Percentiles rank a stretch among this genome's conserved stretches.
phyloP scores from a whole-genome alignment of 768 basidiomycete species.

The Russula emetica region DNA sequence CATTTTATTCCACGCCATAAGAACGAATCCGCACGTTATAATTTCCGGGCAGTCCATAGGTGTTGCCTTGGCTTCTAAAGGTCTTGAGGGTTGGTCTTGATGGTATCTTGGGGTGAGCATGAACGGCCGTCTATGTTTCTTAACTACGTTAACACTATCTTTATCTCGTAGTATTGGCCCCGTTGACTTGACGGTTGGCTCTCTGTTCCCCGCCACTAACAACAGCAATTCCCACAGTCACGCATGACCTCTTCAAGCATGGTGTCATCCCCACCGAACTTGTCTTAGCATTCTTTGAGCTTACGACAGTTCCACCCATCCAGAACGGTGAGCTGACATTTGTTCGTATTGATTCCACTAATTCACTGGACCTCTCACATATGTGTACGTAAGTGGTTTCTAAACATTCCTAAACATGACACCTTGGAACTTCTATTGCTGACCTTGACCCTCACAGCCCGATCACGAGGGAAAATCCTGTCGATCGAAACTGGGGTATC shows the following conservation, averaged over 20 bases:
- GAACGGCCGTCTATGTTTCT: neutral
- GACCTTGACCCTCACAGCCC: slow-evolving; percentile 26
- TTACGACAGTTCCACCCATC: slow-evolving; percentile 26
- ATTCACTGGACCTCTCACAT: slow-evolving; percentile 35
- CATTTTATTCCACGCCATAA: too few relatives aligned
- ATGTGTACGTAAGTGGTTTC: slow-evolving; percentile 27
- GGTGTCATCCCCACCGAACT: slow-evolving; percentile 30
- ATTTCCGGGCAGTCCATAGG: slow-evolving; percentile 65
- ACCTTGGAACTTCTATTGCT: neutral
- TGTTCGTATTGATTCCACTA: slow-evolving; percentile 35
- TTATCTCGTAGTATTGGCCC: slow-evolving; percentile 66
- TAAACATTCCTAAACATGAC: too few relatives aligned
- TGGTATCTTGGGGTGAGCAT: slow-evolving; percentile 57
- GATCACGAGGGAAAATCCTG: slow-evolving; percentile 34
- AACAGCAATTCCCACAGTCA: slow-evolving; percentile 50
- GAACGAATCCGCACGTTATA: too few relatives aligned
- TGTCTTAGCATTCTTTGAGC: slow-evolving; percentile 35
- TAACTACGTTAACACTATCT: neutral
- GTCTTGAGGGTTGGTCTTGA: slow-evolving; percentile 49
- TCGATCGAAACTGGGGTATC: slow-evolving; percentile 37
- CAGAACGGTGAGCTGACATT: slow-evolving; percentile 39
- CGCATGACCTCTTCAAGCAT: slow-evolving; percentile 37
- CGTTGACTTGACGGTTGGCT: slow-evolving; percentile 46
- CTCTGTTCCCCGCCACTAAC: slow-evolving; percentile 30
- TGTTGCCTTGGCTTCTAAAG: slow-evolving; percentile 46